Conservation (phyloP, 805 yeast species). For the Brettanomyces sp. region DNA sequence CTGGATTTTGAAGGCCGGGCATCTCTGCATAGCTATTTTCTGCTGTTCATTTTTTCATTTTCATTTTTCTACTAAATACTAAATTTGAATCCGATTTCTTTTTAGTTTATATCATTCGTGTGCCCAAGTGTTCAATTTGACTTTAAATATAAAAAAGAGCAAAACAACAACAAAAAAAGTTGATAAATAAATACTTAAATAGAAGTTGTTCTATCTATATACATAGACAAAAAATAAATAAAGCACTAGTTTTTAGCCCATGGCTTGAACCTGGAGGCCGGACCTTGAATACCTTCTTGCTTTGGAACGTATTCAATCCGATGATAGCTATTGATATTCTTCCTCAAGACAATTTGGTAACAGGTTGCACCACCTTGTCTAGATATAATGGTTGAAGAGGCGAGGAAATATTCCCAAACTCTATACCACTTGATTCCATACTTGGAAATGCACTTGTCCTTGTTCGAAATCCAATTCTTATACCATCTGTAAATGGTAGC, state of each 20-base stretch:
- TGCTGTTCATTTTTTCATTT: not conserved
- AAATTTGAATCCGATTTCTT: no score
- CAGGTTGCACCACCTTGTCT: constrained; percentile 93
- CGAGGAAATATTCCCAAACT: constrained; percentile 88
- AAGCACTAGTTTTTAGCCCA: constrained; percentile 42
- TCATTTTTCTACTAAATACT: not conserved
- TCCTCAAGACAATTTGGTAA: constrained; percentile 83
- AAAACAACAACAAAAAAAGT: no score
- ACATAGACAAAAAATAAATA: not conserved
- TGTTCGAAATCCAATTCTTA: constrained; percentile 84
- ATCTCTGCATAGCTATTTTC: no score
- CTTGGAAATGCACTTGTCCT: constrained; percentile 63
- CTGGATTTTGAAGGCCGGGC: not conserved
- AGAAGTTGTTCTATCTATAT: no score
- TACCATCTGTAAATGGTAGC: constrained; percentile 92
- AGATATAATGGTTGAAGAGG: constrained; percentile 71
- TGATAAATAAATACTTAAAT: no score
- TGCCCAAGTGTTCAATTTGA: no score
- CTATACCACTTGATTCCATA: constrained; percentile 87
- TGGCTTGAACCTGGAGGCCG: constrained; percentile 42
- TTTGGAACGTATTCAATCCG: constrained; percentile 72
- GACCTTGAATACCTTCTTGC: constrained; percentile 65
- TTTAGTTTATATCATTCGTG: no score
- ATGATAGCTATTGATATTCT: constrained; percentile 78
- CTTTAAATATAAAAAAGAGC: no score